Base-by-base conservation (phyloP, 331 rosid species). In the Prunus yedoensis region DNA sequence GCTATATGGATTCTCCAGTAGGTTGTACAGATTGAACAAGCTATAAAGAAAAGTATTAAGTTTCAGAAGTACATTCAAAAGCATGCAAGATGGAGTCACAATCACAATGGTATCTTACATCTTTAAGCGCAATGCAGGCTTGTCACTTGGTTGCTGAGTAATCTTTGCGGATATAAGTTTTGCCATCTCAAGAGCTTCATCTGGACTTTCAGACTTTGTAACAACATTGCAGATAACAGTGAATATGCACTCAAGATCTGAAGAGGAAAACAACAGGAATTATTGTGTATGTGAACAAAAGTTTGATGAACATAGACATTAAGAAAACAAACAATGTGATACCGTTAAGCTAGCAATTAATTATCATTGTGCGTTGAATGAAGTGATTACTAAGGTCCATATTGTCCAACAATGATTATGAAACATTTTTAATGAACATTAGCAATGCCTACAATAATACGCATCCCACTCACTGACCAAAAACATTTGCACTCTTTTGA, bases 1-100 rank as follows among this genome's bases (percentile, higher is more conserved):
- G 68, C 91, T 77, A 65, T 87, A 85, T 64, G 98, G 97, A 35
- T 85, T 83, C 87, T 87, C 89, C 81, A 95, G 81, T 49, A 90
- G 89, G 88, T 90, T 95, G 88, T 92, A 95, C 74, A 95, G 88
- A 82, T 85, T 95, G 87, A 95, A 88, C 90, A 92, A 83, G 74
- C 98, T 95, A 89, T 63, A 74, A 71, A 77, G 18, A 58, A 30
- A 70, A 65, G 7, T 35, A 11, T 35, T n/a, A 60, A 72, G 18
- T 0, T 54, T 77, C 10, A 57, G 61, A 78, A 60, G 21, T 41
- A 32, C n/a, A 23, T 10, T 54, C 2, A 13, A 68, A n/a, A 51
- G 16, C 15, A 17, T 49, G n/a, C 14, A 51, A 72, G 38, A 47
- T 49, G 50, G 66, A 56, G 13, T 20, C 35, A 41, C 10, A 58